Evolutionary conservation across 495 filamentous ascomycete species (phyloP).

Genomic region (Cercophora samala): DNA sequence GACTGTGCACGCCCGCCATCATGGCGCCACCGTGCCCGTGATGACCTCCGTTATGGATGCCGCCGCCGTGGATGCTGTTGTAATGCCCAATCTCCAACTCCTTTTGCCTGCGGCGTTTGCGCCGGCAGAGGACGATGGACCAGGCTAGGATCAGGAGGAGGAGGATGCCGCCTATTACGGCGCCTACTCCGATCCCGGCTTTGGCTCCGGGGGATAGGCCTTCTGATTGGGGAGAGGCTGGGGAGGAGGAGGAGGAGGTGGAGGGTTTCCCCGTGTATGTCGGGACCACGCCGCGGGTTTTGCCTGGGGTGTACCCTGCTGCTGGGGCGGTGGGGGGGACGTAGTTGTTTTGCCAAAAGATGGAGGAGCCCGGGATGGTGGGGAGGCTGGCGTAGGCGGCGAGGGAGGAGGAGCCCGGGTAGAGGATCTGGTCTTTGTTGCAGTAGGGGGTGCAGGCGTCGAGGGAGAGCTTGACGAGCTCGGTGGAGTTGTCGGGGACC

Average conservation of each 20-base stretch:
- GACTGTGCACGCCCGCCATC: background rate
- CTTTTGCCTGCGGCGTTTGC: slow-evolving; percentile 4
- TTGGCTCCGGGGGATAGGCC: slow-evolving; percentile 19
- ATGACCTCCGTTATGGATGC: too few relatives aligned
- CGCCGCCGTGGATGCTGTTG: background rate
- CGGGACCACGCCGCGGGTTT: slow-evolving; percentile 10
- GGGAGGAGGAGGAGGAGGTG: background rate
- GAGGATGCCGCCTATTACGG: slow-evolving; percentile 20
- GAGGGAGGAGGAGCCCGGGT: slow-evolving; percentile 22
- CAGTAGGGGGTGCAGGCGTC: slow-evolving; percentile 25
- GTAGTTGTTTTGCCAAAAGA: slow-evolving; percentile 25
- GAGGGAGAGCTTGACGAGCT: slow-evolving; percentile 23
- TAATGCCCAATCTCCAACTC: background rate
- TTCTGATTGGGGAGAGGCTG: background rate
- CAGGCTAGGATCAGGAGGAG: slow-evolving; percentile 9
- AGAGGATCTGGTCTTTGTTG: slow-evolving; percentile 16
- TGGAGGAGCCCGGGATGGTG: slow-evolving; percentile 19
- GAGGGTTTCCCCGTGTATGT: slow-evolving; percentile 1
- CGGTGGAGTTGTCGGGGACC: slow-evolving; percentile 17
- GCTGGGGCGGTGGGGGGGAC: slow-evolving; percentile 17
- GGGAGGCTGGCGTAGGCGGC: slow-evolving; percentile 22
- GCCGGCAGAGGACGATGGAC: slow-evolving; percentile 8
- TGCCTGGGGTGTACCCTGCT: slow-evolving; percentile 18
- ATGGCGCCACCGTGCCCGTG: too few relatives aligned
- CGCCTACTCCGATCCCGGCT: slow-evolving; percentile 25